A percentile compares a stretch with the other conserved stretches of the same genome.
Evolutionary conservation across 352 stramenopile genomes (phyloP).

Genomic region (Phytophthora idaei): DNA sequence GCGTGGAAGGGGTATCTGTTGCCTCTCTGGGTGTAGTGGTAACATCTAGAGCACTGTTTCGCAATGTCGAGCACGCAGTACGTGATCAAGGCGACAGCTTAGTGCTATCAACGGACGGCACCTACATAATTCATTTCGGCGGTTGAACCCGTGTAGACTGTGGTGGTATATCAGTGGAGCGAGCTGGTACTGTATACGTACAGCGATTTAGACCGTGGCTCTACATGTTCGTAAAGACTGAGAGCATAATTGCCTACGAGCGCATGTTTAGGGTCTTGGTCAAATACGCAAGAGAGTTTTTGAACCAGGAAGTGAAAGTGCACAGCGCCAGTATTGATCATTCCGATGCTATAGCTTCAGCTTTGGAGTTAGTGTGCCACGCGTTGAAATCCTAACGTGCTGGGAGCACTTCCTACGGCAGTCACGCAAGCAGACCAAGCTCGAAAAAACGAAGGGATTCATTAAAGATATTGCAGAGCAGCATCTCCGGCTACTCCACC

Average conservation of each 20-base stretch:
- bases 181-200: not conserved
- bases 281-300: conserved; percentile 13
- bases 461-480: conserved; percentile 2
- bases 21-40: conserved; percentile 1
- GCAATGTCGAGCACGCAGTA: conserved; percentile 1
- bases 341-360: conserved; percentile 12
- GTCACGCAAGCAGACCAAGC: conserved; percentile 3
- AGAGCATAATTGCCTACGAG: conserved; percentile 8
- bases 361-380: conserved; percentile 11
- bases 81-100: conserved; percentile 1
- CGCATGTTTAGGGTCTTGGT: conserved; percentile 6
- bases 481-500: conserved; percentile 3
- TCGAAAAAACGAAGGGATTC: not conserved
- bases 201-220: conserved; percentile 15
- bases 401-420: conserved; percentile 17
- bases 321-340: conserved; percentile 16
- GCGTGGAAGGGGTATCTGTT: not conserved
- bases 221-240: conserved; percentile 20
- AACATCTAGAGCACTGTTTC: conserved; percentile 2
- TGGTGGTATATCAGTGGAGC: conserved; percentile 10
- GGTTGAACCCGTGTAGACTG: conserved; percentile 9
- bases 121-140: conserved; percentile 11
- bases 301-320: not conserved
- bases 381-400: conserved; percentile 9
- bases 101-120: conserved; percentile 12